Percentiles rank a stretch among this genome's conserved stretches.
phyloP scores from a whole-genome alignment of 345 rosid genomes.

The Citrus australasica region DNA sequence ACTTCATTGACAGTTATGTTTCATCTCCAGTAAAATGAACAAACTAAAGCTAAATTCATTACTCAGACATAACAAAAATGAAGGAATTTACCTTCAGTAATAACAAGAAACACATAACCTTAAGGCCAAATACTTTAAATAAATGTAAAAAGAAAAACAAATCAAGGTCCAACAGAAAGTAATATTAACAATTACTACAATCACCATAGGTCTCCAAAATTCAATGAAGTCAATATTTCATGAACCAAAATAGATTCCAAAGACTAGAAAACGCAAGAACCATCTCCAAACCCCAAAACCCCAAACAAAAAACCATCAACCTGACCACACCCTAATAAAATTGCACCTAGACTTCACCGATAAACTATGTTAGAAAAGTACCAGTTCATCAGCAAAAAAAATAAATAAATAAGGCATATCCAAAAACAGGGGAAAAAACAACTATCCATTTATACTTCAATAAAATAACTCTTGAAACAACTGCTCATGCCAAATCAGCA shows the following conservation, averaged over 20 bases:
- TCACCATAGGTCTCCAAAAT: neutral
- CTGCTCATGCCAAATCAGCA: neutral
- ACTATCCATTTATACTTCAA: neutral
- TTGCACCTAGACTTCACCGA: neutral
- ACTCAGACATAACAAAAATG: neutral
- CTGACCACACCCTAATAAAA: neutral
- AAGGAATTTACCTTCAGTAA: neutral
- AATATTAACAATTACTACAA: neutral
- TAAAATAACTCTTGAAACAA: neutral
- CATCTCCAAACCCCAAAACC: neutral
- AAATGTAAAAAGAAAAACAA: neutral
- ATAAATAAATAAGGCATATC: neutral
- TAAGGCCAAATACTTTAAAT: neutral
- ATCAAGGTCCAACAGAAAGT: neutral
- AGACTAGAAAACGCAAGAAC: neutral
- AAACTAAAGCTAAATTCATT: neutral
- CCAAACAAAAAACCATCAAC: neutral
- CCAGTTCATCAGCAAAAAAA: neutral
- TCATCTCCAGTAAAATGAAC: neutral
- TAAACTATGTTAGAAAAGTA: neutral
- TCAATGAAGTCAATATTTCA: neutral
- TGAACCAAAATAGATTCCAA: neutral
- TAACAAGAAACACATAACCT: neutral
- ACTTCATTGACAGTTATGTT: neutral
- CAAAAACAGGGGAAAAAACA: neutral